Evolutionary conservation across 306 rosid genomes (phyloP).

Genomic region (Vicia villosa): DNA sequence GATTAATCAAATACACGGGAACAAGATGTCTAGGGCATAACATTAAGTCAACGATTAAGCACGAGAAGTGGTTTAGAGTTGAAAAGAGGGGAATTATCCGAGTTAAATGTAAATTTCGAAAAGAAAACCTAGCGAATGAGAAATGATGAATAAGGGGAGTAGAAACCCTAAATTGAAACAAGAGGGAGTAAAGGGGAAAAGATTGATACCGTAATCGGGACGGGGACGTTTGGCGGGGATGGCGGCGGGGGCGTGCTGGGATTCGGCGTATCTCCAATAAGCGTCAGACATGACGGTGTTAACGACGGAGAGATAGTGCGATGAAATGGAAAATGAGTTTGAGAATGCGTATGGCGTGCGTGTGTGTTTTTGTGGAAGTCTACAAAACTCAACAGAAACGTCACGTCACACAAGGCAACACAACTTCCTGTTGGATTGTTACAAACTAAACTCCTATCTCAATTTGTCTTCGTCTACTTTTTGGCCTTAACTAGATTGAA

Average conservation of each 20-base stretch:
- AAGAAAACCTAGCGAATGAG: conserved; percentile 3
- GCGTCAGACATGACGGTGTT: conserved; percentile 67
- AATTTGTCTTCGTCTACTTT: conserved; percentile 9
- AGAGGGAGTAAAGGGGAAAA: neutral
- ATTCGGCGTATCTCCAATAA: conserved; percentile 88
- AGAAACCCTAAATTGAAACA: conserved; percentile 40
- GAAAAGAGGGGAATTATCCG: neutral
- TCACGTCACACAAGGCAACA: neutral
- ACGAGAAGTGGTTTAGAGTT: neutral
- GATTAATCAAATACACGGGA: neutral
- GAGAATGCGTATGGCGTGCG: neutral
- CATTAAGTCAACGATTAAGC: neutral
- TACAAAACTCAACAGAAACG: neutral
- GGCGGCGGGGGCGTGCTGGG: conserved; percentile 61
- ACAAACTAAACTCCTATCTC: neutral
- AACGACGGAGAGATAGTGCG: neutral
- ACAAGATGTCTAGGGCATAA: too few species aligned
- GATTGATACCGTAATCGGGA: conserved; percentile 65
- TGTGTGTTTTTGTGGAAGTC: neutral
- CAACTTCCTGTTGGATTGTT: neutral
- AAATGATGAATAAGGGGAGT: neutral
- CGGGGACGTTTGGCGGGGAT: conserved; percentile 84
- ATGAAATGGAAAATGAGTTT: neutral
- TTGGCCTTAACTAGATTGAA: neutral
- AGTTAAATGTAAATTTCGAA: neutral